Evolutionary conservation across 169 alveolate genomes (phyloP).

Genomic region (Eimeria sp.): DNA sequence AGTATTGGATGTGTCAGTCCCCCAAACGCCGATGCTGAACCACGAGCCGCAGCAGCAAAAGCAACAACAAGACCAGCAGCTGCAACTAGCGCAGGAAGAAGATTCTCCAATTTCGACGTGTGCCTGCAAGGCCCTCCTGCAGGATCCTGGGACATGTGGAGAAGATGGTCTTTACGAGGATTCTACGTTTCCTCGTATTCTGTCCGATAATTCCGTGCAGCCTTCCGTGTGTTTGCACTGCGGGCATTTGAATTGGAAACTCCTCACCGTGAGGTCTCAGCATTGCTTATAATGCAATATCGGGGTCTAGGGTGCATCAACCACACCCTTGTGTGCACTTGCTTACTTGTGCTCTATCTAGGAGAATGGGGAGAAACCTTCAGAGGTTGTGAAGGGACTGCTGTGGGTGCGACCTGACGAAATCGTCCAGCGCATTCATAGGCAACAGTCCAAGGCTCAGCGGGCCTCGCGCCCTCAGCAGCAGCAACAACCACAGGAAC

Average conservation of each 20-base stretch:
- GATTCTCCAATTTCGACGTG: background rate
- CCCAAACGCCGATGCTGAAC: background rate
- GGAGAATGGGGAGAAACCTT: background rate
- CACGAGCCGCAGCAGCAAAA: background rate
- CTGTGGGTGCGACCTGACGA: constrained; percentile 75
- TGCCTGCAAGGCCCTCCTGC: constrained; percentile 54
- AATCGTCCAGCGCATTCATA: constrained; percentile 48
- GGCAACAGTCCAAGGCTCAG: constrained; percentile 47
- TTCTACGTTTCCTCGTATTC: background rate
- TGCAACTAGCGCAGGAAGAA: background rate
- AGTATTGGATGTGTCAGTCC: background rate
- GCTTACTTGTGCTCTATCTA: background rate
- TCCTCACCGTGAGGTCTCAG: background rate
- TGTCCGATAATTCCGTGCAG: background rate
- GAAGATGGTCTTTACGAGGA: constrained; percentile 39
- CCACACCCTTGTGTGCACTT: background rate
- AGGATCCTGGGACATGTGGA: background rate
- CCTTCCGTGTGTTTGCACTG: background rate
- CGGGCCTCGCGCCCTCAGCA: constrained; percentile 63
- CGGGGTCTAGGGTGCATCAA: background rate
- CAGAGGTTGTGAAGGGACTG: constrained; percentile 27
- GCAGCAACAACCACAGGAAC: constrained; percentile 35
- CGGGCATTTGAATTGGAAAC: background rate
- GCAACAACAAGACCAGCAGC: background rate
- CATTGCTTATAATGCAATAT: background rate